Conservation (phyloP, 352 stramenopile genomes). For the Phytopythium delawarense region DNA sequence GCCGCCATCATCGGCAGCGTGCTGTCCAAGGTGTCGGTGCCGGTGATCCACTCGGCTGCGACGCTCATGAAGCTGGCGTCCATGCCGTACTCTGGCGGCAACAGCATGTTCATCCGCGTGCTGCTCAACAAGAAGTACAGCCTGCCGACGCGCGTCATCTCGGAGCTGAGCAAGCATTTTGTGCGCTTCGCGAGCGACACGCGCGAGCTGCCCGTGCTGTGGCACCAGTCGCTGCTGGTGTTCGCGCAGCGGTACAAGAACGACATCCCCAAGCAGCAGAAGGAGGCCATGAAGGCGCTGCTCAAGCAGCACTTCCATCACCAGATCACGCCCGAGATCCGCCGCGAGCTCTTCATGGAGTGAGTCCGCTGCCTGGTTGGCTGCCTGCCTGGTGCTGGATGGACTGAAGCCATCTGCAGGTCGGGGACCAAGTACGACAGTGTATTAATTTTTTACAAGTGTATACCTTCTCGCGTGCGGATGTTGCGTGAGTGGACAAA, state of each 20-base stretch:
- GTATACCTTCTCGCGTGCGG: not conserved
- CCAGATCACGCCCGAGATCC: constrained; percentile 98
- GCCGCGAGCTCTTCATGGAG: constrained; percentile 94
- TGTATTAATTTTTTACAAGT: constrained; percentile 5
- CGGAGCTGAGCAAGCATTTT: constrained; percentile 96
- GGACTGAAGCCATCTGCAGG: not conserved
- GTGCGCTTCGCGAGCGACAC: constrained; percentile 87
- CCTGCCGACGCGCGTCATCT: constrained; percentile 96
- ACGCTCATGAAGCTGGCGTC: constrained; percentile 98
- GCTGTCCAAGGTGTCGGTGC: constrained; percentile 97
- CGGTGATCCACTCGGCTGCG: constrained; percentile 97
- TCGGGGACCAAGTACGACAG: not conserved
- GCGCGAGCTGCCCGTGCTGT: constrained; percentile 94
- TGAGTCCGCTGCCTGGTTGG: not conserved
- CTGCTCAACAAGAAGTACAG: constrained; percentile 99
- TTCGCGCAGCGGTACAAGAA: constrained; percentile 99
- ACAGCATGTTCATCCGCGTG: constrained; percentile 98
- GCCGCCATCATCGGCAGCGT: constrained; percentile 97
- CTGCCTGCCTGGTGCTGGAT: too few species aligned
- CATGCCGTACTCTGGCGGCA: constrained; percentile 96
- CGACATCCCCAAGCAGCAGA: constrained; percentile 93
- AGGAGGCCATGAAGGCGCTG: constrained; percentile 93
- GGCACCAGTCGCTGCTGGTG: constrained; percentile 98
- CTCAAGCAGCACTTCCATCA: constrained; percentile 91
- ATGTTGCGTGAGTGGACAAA: not conserved